Percentiles rank a stretch among this genome's conserved stretches.
Evolutionary conservation across 2,329 filamentous ascomycete genomes (phyloP).

Genomic region (Aspergillus pseudoviridinutans): DNA sequence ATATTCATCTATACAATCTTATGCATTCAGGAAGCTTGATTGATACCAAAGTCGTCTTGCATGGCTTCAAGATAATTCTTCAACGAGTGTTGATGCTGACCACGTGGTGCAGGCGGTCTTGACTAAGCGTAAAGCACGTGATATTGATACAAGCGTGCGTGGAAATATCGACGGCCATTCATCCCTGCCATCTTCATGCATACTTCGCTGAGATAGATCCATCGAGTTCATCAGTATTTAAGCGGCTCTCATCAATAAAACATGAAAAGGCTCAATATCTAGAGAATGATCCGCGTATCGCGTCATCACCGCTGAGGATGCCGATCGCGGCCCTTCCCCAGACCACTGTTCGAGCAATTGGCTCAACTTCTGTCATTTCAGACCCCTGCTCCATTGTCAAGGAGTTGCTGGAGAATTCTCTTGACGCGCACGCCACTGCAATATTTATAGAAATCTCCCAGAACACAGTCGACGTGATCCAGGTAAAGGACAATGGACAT

Average conservation of each 20-base stretch:
- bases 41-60: not conserved
- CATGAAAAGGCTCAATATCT: constrained; percentile 1
- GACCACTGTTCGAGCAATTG: constrained; percentile 47
- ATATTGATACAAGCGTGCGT: constrained; percentile 7
- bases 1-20: not conserved
- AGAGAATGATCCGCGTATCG: not conserved
- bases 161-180: constrained; percentile 9
- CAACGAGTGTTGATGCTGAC: not conserved
- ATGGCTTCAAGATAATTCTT: not conserved
- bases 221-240: not conserved
- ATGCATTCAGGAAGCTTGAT: not conserved
- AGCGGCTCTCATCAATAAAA: not conserved
- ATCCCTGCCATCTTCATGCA: not conserved
- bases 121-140: constrained; percentile 9
- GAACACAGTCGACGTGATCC: constrained; percentile 59
- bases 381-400: constrained; percentile 58
- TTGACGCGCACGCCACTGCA: constrained; percentile 58
- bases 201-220: not conserved
- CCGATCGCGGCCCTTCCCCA: constrained; percentile 44
- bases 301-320: constrained; percentile 29
- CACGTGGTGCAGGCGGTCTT: not conserved
- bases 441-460: constrained; percentile 56
- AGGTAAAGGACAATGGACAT: constrained; percentile 61
- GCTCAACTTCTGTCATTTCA: constrained; percentile 55
- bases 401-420: constrained; percentile 64